Evolutionary conservation across 805 yeast species (phyloP).

Genomic region (Wickerhamiella australiensis): DNA sequence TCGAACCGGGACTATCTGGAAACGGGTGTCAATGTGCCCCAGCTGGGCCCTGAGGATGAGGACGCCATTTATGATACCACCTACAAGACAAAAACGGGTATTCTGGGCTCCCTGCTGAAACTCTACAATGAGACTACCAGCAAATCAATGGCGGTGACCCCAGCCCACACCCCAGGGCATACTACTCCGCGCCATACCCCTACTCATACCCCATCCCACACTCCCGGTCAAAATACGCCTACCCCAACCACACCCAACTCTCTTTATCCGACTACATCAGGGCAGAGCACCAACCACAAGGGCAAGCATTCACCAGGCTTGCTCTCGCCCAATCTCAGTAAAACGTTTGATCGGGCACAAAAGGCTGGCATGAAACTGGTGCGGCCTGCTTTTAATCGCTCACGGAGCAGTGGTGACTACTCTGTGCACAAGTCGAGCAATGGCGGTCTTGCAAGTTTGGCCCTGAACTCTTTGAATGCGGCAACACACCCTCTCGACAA

Average conservation of each 20-base stretch:
- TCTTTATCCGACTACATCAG: not conserved
- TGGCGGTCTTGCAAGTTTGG: conserved; percentile 2
- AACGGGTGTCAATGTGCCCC: conserved; percentile 1
- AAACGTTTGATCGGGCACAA: not conserved
- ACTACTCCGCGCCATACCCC: conserved; percentile 1
- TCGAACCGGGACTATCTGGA: conserved; percentile 1
- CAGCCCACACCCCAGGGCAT: not conserved
- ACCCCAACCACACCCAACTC: not conserved
- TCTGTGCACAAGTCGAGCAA: not conserved
- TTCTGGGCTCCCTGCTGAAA: conserved; percentile 5
- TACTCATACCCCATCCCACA: not conserved
- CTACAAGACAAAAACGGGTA: conserved; percentile 1
- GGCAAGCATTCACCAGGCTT: not conserved
- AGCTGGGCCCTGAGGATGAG: not conserved
- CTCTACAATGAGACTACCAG: conserved; percentile 3
- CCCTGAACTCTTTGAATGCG: conserved; percentile 1
- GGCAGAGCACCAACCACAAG: not conserved
- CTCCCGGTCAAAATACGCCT: conserved; percentile 4
- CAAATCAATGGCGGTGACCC: not conserved
- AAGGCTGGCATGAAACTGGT: conserved; percentile 1
- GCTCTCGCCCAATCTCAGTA: not conserved
- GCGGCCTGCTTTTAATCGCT: not conserved
- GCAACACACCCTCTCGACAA: not conserved
- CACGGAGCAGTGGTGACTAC: not conserved
- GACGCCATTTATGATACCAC: not conserved